Evolutionary conservation across 2,329 filamentous ascomycete genomes (phyloP).

Genomic region (Microsporum ferrugineum): DNA sequence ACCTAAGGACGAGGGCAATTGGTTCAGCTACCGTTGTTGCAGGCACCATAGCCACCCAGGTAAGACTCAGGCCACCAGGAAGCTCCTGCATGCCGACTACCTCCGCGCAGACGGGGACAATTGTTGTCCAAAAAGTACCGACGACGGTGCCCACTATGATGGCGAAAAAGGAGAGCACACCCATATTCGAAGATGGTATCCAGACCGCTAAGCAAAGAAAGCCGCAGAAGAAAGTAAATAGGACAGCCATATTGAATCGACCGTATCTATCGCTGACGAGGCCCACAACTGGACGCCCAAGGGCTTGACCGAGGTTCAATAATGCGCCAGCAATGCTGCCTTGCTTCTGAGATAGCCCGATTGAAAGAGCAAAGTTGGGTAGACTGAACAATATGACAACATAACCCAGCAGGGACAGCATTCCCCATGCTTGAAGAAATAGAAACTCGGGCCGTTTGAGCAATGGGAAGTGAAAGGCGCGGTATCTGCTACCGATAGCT

Average conservation of each 20-base stretch:
- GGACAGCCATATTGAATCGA: constrained; percentile 50
- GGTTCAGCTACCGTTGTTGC: constrained; percentile 40
- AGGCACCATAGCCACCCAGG: constrained; percentile 48
- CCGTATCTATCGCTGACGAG: constrained; percentile 51
- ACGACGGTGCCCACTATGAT: constrained; percentile 47
- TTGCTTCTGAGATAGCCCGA: constrained; percentile 50
- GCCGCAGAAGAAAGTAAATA: constrained; percentile 45
- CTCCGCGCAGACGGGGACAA: constrained; percentile 49
- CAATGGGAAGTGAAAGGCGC: constrained; percentile 43
- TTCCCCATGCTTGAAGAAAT: constrained; percentile 48
- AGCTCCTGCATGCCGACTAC: constrained; percentile 49
- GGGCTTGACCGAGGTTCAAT: constrained; percentile 51
- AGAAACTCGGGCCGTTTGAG: constrained; percentile 46
- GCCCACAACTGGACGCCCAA: constrained; percentile 48
- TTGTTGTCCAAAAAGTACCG: constrained; percentile 50
- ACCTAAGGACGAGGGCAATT: constrained; percentile 49
- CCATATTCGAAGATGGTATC: constrained; percentile 49
- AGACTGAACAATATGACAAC: constrained; percentile 54
- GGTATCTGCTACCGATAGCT: constrained; percentile 41
- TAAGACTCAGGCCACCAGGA: constrained; percentile 46
- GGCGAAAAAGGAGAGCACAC: constrained; percentile 48
- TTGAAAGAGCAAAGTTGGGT: constrained; percentile 49
- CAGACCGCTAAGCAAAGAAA: constrained; percentile 51
- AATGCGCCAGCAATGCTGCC: constrained; percentile 51
- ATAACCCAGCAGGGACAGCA: constrained; percentile 54